phyloP scores from a whole-genome alignment of 2,329 filamentous ascomycete species.

The Fusarium coicis region DNA sequence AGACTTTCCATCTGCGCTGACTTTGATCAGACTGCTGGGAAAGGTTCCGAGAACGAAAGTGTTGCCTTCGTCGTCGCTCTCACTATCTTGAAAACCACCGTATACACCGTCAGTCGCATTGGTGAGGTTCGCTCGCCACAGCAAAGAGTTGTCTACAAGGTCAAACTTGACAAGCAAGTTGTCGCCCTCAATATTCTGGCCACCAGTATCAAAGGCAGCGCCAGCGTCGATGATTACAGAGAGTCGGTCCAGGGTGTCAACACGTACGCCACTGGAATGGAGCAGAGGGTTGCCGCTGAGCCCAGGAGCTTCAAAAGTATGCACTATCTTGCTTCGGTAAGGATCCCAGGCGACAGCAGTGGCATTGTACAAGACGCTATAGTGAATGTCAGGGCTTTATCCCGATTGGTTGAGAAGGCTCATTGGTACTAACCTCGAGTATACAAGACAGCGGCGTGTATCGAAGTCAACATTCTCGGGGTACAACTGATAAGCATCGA shows the following conservation, averaged over 20 bases:
- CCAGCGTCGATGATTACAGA: slow-evolving; percentile 51
- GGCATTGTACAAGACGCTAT: slow-evolving; percentile 10
- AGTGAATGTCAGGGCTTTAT: neutral
- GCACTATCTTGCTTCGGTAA: slow-evolving; percentile 34
- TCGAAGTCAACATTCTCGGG: slow-evolving; percentile 16
- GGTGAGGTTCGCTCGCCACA: slow-evolving; percentile 51
- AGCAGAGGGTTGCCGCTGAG: slow-evolving; percentile 41
- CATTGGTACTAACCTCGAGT: neutral
- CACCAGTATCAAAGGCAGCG: slow-evolving; percentile 49
- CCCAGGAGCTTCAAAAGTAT: slow-evolving; percentile 42
- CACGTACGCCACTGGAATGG: slow-evolving; percentile 49
- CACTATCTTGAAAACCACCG: slow-evolving; percentile 54
- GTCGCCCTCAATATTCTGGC: slow-evolving; percentile 50
- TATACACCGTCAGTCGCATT: slow-evolving; percentile 44
- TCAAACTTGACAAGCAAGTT: slow-evolving; percentile 53
- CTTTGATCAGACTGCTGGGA: slow-evolving; percentile 50
- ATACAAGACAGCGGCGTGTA: slow-evolving; percentile 10
- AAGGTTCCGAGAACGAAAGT: slow-evolving; percentile 53
- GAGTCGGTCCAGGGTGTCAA: slow-evolving; percentile 48
- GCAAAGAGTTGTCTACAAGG: slow-evolving; percentile 27
- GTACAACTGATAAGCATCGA: slow-evolving; percentile 2
- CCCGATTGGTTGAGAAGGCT: accelerated
- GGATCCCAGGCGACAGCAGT: slow-evolving; percentile 17
- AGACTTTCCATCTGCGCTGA: slow-evolving; percentile 44
- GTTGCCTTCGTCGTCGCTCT: slow-evolving; percentile 50